Evolutionary conservation across 345 rosid genomes (phyloP), one percentile per base, ranked within the genome.

Genomic region (Streptanthus diversifolius): DNA sequence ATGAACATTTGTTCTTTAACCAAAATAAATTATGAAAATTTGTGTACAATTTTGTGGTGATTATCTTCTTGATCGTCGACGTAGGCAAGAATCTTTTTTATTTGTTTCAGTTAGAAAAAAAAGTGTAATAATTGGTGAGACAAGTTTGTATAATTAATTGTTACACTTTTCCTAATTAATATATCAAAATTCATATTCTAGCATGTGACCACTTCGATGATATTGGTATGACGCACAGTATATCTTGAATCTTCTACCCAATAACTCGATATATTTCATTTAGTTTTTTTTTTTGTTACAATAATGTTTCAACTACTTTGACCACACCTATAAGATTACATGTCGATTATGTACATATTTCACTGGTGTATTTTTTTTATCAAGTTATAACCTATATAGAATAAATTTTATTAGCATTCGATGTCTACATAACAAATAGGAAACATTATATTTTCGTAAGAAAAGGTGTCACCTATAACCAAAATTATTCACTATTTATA

Each of bases 151-250:
- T 66, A 11, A 66, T 27, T 66, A 29, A 66, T 27, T 66, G 21
- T 49, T 14, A 39, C 35, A 37, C 49, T 40, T 74, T 57, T 27
- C 45, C 51, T 58, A 49, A 49, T 40, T 37, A 66, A 58, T 48
- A 49, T 67, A 51, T 37, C 13, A 33, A n/a, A 58, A 5, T 0
- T 29, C 52, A 17, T 49, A 49, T 74, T 67, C 21, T 47, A 39
- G 48, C 73, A 51, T 59, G 55, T 74, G 73, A 51, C 30, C 45
- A 74, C 52, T 74, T 66, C 55, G 29, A 59, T 13, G 67, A n/a
- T 67, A 74, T 74, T 57, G 67, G 60, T 21, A 74, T 66, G 72
- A 57, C 72, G 51, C 41, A 66, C 35, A 57, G 10, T 48, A 65
- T 63, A 74, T 66, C 66, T 66, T 57, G 19, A 66, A 74, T 48